Evolutionary conservation across 2,329 filamentous ascomycete species (phyloP).

Genomic region (Colletotrichum lindemuthianum): DNA sequence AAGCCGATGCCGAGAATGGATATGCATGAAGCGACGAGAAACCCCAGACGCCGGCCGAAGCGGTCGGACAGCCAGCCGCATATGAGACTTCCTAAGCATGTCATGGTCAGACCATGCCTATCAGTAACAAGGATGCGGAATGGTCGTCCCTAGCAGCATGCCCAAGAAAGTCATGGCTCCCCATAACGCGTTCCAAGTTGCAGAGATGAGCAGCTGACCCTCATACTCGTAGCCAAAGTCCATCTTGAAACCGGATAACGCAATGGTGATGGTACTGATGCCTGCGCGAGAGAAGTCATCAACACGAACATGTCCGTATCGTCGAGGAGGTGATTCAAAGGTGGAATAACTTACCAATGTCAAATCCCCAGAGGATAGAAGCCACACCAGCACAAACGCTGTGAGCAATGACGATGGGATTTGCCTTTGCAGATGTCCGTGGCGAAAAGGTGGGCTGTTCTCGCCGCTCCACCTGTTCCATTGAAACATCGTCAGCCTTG

Average conservation of each 20-base stretch:
- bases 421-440: neutral
- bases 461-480: neutral
- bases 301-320: too few relatives aligned
- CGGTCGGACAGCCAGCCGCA: neutral
- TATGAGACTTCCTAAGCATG: neutral
- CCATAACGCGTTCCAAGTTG: conserved; percentile 5
- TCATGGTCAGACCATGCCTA: neutral
- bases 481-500: neutral
- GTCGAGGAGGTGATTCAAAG: too few relatives aligned
- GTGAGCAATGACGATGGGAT: neutral
- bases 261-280: conserved; percentile 26
- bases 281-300: neutral
- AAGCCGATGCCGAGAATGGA: neutral
- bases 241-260: conserved; percentile 47
- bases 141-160: neutral
- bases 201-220: conserved; percentile 40
- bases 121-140: too few relatives aligned
- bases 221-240: conserved; percentile 45
- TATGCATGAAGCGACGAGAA: neutral
- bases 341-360: neutral
- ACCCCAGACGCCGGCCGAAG: neutral
- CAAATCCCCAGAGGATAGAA: neutral
- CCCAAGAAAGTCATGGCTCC: conserved; percentile 6
- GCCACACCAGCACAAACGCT: neutral
- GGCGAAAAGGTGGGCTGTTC: neutral